A percentile compares a stretch with the other conserved stretches of the same genome.
phyloP scores from a whole-genome alignment of 345 rosid genomes.

The Moringa oleifera region DNA sequence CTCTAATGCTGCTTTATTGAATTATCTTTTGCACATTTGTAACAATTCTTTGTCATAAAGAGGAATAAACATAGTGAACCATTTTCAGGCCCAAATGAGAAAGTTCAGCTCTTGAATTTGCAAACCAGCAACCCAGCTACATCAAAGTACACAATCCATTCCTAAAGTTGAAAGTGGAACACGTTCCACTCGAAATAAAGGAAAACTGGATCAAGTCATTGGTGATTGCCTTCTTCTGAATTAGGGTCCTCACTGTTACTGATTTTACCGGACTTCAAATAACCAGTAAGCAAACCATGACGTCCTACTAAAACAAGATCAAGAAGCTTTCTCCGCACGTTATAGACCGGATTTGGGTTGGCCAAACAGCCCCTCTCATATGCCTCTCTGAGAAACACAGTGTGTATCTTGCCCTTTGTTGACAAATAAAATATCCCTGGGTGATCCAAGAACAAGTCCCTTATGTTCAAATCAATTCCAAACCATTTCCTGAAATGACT shows the following conservation, averaged over 20 bases:
- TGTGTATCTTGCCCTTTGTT: constrained; percentile 78
- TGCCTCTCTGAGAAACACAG: constrained; percentile 83
- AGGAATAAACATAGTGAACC: neutral
- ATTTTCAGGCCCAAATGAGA: neutral
- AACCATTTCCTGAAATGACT: constrained; percentile 86
- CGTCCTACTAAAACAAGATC: constrained; percentile 79
- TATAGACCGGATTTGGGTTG: constrained; percentile 63
- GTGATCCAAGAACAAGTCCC: constrained; percentile 92
- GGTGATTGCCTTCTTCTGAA: constrained; percentile 20
- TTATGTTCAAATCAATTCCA: constrained; percentile 69
- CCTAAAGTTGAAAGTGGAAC: no score
- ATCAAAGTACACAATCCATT: no score
- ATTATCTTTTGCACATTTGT: no score
- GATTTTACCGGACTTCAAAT: constrained; percentile 18
- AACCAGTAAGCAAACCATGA: constrained; percentile 27
- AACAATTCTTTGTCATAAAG: neutral
- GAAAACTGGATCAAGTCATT: neutral
- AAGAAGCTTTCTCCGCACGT: constrained; percentile 69
- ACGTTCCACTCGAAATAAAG: neutral
- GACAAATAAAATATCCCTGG: constrained; percentile 82
- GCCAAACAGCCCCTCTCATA: constrained; percentile 68
- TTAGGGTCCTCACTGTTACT: constrained; percentile 9
- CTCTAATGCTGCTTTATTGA: no score
- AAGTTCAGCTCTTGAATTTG: neutral
- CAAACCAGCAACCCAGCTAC: no score